Evolutionary conservation across 352 stramenopile species (phyloP), one percentile per base, ranked within the genome.

Genomic region (Peronospora destructor): DNA sequence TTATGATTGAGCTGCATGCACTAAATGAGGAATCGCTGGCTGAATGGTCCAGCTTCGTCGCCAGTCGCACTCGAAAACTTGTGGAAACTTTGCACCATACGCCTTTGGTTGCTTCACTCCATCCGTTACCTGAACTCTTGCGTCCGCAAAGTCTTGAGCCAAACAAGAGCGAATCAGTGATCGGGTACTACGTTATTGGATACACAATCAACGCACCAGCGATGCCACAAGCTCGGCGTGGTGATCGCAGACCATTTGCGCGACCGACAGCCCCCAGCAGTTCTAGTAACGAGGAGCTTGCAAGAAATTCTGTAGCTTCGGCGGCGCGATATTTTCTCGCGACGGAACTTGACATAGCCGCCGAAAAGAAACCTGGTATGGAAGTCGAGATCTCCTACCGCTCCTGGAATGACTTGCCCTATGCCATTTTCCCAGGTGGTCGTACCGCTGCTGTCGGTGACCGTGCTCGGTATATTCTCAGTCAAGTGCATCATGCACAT

Each of bases 61-160:
- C 75, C 13, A 90, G 79, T 35, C 78, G 81, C n/a, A 87, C 76
- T 16, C 77, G 84, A 10, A 91, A 91, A 51, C 61, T 94, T 9
- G 84, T 94, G 14, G 77, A 92, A 49, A 84, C 79, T 8, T 60
- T 94, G 37, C 67, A 92, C 44, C 77, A 86, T 53, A 85, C 80
- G 10, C 42, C 70, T 0, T 66, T 64, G 0, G 68, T 94, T 16
- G 44, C 68, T 7, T 59, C 71, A 6, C 67, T 94, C n/a, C 84
- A 94, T 35, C 76, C 76, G 5, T 73, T 87, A 9, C 80, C 83
- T 1, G 68, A 85, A 12, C 61, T 90, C 10, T 51, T 93, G 28
- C 68, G 78, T 39, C 37, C 58, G 12, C 33, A 55, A 4, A 23
- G 4, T 14, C 10, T 33, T 7, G 16, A 59, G 21, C n/a, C 48